phyloP scores from a whole-genome alignment of 768 basidiomycete species.

The Chalciporus pseudorubinellus region DNA sequence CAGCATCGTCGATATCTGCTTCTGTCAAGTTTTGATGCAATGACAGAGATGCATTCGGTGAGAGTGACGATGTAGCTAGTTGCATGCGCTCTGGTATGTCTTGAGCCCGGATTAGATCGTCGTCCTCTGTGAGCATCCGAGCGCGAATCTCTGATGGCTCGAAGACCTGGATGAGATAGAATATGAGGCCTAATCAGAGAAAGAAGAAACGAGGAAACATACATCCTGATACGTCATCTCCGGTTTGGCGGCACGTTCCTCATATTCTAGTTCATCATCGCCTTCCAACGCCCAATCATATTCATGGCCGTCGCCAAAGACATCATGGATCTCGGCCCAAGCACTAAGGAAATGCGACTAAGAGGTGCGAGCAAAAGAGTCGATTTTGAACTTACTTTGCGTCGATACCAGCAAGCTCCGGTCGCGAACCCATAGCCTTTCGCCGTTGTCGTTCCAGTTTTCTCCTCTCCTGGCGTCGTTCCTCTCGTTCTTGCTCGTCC shows the following conservation, averaged over 20 bases:
- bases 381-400: conserved; percentile 57
- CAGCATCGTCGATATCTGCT: conserved; percentile 74
- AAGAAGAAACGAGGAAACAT: conserved; percentile 16
- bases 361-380: not conserved
- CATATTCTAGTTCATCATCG: conserved; percentile 58
- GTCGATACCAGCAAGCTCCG: conserved; percentile 77
- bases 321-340: conserved; percentile 94
- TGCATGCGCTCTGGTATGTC: conserved; percentile 98
- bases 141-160: conserved; percentile 95
- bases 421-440: conserved; percentile 60
- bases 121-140: conserved; percentile 86
- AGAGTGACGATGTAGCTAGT: conserved; percentile 81
- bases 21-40: conserved; percentile 62
- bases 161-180: conserved; percentile 65
- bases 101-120: conserved; percentile 84
- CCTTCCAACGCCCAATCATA: conserved; percentile 93
- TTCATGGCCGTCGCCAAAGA: conserved; percentile 95
- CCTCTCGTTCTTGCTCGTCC: conserved; percentile 76
- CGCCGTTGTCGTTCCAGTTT: conserved; percentile 63
- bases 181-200: conserved; percentile 1
- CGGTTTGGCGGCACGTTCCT: conserved; percentile 51
- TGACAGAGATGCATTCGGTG: conserved; percentile 57
- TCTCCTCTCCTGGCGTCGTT: conserved; percentile 63
- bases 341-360: conserved; percentile 50
- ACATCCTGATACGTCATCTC: conserved; percentile 89